Percentiles rank a stretch among this genome's conserved stretches.
phyloP scores from a whole-genome alignment of 495 filamentous ascomycete species.

The Pseudomonodictys pantanalensis region DNA sequence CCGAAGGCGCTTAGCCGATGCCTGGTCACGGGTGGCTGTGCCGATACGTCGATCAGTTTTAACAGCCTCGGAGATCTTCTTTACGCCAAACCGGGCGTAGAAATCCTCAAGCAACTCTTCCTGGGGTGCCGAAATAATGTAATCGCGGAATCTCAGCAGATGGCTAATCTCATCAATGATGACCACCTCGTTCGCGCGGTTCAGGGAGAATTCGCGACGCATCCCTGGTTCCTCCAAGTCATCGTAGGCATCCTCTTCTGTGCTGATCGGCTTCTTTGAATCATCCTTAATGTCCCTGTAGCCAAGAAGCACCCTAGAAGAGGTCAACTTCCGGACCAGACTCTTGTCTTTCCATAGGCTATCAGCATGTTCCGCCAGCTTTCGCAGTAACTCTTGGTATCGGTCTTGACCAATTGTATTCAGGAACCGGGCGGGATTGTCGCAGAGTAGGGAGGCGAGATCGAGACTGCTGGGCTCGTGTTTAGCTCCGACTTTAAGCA shows the following conservation, averaged over 20 bases:
- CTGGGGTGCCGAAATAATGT: slow-evolving; percentile 78
- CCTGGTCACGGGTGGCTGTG: slow-evolving; percentile 51
- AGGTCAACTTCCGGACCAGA: slow-evolving; percentile 71
- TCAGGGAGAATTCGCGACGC: slow-evolving; percentile 74
- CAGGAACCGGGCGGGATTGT: slow-evolving; percentile 74
- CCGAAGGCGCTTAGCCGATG: slow-evolving; percentile 56
- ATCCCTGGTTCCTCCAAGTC: slow-evolving; percentile 64
- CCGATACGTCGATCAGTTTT: slow-evolving; percentile 60
- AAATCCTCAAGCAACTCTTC: slow-evolving; percentile 84
- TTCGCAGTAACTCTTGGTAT: slow-evolving; percentile 76
- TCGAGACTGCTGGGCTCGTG: slow-evolving; percentile 82
- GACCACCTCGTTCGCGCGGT: slow-evolving; percentile 65
- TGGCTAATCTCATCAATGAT: slow-evolving; percentile 83
- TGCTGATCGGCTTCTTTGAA: slow-evolving; percentile 34
- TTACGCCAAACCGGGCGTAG: slow-evolving; percentile 65
- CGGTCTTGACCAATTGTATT: slow-evolving; percentile 76
- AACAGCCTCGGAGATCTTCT: slow-evolving; percentile 57
- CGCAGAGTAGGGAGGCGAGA: slow-evolving; percentile 72
- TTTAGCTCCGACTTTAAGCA: slow-evolving; percentile 83
- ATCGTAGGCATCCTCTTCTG: slow-evolving; percentile 50
- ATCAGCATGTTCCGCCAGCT: slow-evolving; percentile 65
- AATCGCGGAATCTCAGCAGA: slow-evolving; percentile 77
- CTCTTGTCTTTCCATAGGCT: slow-evolving; percentile 73
- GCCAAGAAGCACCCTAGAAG: slow-evolving; percentile 73
- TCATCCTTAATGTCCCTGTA: slow-evolving; percentile 52